Percentiles rank a stretch among this genome's conserved stretches.
Evolutionary conservation across 2,329 filamentous ascomycete species (phyloP).

Genomic region (Trichophyton verrucosum): DNA sequence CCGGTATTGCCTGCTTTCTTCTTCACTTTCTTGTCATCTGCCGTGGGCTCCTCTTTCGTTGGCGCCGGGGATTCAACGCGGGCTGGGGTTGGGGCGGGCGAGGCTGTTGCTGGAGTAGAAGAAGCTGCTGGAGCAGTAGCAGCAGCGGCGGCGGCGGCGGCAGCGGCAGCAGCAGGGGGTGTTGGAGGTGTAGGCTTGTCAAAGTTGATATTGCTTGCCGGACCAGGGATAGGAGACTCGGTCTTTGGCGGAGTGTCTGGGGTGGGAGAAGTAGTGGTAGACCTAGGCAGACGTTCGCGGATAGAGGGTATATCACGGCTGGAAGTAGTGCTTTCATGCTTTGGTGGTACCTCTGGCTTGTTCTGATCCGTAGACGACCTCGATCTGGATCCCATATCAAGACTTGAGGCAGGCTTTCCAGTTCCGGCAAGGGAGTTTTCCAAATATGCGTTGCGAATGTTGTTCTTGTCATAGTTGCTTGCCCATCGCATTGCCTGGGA

Average conservation of each 20-base stretch:
- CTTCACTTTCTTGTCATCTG: slow-evolving; percentile 32
- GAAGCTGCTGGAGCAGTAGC: neutral
- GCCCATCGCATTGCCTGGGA: slow-evolving; percentile 96
- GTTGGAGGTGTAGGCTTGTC: neutral
- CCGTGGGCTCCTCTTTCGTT: slow-evolving; percentile 6
- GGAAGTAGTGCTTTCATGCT: slow-evolving; percentile 25
- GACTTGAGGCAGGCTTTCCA: slow-evolving; percentile 42
- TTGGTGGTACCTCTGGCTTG: neutral
- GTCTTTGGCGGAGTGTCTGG: neutral
- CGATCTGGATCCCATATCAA: slow-evolving; percentile 16
- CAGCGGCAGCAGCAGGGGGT: neutral
- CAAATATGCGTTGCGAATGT: slow-evolving; percentile 75
- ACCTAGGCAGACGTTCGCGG: neutral
- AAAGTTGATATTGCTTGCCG: neutral
- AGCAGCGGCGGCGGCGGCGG: neutral
- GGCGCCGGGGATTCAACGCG: slow-evolving; percentile 11
- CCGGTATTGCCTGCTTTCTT: slow-evolving; percentile 32
- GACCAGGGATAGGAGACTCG: slow-evolving; percentile 5
- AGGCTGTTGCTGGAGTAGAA: slow-evolving; percentile 1
- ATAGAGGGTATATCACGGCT: slow-evolving; percentile 7
- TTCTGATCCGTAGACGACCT: slow-evolving; percentile 5
- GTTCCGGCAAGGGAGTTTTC: slow-evolving; percentile 60
- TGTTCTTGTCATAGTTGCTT: slow-evolving; percentile 82
- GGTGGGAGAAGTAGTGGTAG: neutral
- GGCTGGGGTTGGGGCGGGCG: slow-evolving; percentile 15